Percentiles rank a stretch among this genome's conserved stretches.
Evolutionary conservation across 1,284 basidiomycete genomes (phyloP).

Genomic region (Ceratobasidium sp.): DNA sequence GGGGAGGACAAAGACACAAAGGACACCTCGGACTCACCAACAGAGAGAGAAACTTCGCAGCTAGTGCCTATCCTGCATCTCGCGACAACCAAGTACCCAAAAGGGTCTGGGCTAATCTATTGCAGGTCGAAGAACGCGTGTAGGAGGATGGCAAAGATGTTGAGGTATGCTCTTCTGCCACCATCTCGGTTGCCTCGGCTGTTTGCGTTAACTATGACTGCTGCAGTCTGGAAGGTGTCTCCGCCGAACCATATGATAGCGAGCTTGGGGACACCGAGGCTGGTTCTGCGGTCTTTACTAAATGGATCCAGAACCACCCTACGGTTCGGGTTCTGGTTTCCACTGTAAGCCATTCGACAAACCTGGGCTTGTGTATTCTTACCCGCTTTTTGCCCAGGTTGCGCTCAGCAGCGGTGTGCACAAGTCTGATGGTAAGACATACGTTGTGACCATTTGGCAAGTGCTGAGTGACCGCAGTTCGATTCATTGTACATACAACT

Average conservation of each 20-base stretch:
- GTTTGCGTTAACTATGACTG: neutral
- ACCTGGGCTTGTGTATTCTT: neutral
- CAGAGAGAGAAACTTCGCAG: slow-evolving; percentile 17
- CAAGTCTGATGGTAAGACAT: slow-evolving; percentile 22
- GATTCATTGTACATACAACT: slow-evolving; percentile 36
- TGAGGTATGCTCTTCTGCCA: slow-evolving; percentile 7
- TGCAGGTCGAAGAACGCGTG: slow-evolving; percentile 24
- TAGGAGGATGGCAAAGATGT: slow-evolving; percentile 16
- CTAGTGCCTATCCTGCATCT: slow-evolving; percentile 8
- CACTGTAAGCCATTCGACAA: slow-evolving; percentile 3
- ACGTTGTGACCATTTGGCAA: neutral
- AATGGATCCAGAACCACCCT: slow-evolving; percentile 29
- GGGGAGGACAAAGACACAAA: slow-evolving; percentile 20
- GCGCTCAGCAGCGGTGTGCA: slow-evolving; percentile 38
- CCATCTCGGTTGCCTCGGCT: neutral
- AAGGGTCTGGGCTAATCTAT: slow-evolving; percentile 22
- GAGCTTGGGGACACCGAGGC: slow-evolving; percentile 6
- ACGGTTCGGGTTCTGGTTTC: slow-evolving; percentile 27
- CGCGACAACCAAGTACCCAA: slow-evolving; percentile 10
- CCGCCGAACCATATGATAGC: slow-evolving; percentile 17
- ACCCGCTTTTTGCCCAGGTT: neutral
- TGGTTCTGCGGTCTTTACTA: neutral
- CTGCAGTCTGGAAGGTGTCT: slow-evolving; percentile 8
- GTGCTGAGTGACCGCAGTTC: slow-evolving; percentile 20
- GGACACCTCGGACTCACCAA: neutral